Percentiles rank a stretch among this genome's conserved stretches.
Evolutionary conservation across 306 rosid genomes (phyloP).

Genomic region (Spatholobus suberectus): DNA sequence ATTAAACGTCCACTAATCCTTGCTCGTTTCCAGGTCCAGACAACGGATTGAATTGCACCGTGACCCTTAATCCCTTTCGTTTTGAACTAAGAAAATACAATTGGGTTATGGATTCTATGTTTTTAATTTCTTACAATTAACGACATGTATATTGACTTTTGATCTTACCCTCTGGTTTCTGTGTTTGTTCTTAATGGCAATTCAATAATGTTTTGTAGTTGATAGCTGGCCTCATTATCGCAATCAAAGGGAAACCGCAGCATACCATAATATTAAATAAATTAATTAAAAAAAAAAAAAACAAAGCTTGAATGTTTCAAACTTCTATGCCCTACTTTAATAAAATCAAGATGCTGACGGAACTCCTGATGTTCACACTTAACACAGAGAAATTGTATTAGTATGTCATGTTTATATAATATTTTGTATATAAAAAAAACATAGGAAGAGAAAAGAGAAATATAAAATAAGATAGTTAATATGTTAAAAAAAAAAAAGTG

Average conservation of each 20-base stretch:
- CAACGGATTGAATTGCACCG: neutral
- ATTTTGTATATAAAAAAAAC: no score
- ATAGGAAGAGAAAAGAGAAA: no score
- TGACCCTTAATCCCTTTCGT: neutral
- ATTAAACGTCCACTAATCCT: neutral
- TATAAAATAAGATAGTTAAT: no score
- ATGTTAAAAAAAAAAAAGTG: no score
- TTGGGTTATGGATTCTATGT: neutral
- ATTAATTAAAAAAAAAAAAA: neutral
- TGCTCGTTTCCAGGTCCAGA: neutral
- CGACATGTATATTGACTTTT: neutral
- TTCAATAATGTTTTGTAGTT: neutral
- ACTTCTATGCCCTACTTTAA: constrained; percentile 34
- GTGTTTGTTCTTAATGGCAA: neutral
- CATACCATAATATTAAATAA: constrained; percentile 20
- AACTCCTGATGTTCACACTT: constrained; percentile 12
- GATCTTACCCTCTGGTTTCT: constrained; percentile 7
- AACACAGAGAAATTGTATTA: neutral
- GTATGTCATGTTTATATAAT: neutral
- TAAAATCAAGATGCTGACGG: constrained; percentile 37
- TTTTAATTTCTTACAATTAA: neutral
- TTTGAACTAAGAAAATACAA: neutral
- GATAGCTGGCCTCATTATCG: constrained; percentile 41
- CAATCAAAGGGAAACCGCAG: constrained; percentile 25
- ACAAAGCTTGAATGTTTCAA: constrained; percentile 37